These are phyloP conservation scores for Naegleria gruberi DNA, from an alignment of 208 protist genomes.

Conservation along the genomic window DNA sequence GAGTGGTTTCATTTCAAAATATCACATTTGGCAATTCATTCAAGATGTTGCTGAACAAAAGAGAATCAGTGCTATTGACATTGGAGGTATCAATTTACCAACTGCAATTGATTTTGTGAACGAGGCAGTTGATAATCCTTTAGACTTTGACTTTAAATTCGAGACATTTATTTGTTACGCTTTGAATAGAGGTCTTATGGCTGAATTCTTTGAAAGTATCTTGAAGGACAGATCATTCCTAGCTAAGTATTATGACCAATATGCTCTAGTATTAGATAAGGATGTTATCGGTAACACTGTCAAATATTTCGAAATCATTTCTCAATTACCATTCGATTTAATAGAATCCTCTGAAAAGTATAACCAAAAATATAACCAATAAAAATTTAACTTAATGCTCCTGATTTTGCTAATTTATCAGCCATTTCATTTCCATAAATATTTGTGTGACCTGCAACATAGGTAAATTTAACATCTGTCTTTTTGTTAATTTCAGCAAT, in stretches of 20 bases:
- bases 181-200: not conserved
- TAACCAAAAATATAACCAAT: not conserved
- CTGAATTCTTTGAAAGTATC: not conserved
- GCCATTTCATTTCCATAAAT: slow-evolving; percentile 8
- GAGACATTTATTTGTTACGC: not conserved
- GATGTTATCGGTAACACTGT: not conserved
- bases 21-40: slow-evolving; percentile 1
- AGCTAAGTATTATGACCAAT: not conserved
- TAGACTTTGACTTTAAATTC: not conserved
- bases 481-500: not conserved
- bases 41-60: not conserved
- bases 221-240: not conserved
- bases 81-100: not conserved
- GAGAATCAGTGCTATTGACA: not conserved
- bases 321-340: not conserved
- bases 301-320: not conserved
- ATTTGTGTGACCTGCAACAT: not conserved
- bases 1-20: not conserved
- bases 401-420: not conserved
- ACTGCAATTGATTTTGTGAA: not conserved
- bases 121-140: not conserved
- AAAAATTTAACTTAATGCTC: not conserved
- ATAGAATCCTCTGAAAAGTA: not conserved
- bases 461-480: not conserved
- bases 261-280: not conserved